Base-by-base conservation (phyloP, 1,284 basidiomycete genomes). In the Melampsora abietis-canadensis region DNA sequence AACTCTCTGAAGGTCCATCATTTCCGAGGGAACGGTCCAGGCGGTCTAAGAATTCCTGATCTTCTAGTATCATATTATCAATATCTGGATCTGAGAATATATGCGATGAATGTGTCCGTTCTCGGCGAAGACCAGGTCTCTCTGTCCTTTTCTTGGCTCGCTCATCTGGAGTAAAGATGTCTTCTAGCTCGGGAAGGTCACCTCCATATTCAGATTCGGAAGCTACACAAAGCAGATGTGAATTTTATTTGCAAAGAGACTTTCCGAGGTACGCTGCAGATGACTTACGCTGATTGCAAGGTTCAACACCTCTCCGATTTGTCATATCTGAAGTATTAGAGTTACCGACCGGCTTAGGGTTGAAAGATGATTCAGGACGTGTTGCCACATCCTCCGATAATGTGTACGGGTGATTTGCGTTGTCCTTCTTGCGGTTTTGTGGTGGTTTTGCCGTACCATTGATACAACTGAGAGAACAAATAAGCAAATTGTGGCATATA, bases 401-500 rank as follows among this genome's bases (percentile, higher is more conserved):
- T 14, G 40, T 44, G 12, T 4, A 40, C 1, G 6, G 2, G 40
- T 44, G 3, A 14, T 44, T 31, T 15, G 30, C 17, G 15, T 61
- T 37, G 8, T 66, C 59, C 19, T 12, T 37, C 57, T 30, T 64
- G 46, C 66, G 70, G 30, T 19, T 37, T 27, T 60, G 46, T 66
- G 70, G 63, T 15, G 70, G 73, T 60, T 68, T 75, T 17, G 15
- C 34, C 31, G 68, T 57, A 14, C 73, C 73, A 30, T 68, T 47
- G 40, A 59, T 51, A 64, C 73, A 75, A 47, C 73, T 75, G 61
- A 59, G 57, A 37, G 0, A 31, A 67, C 21, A 40, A 34, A 51
- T 51, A 66, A 66, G n/a, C 14, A 30, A 3, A 37, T 27, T 19
- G 2, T 31, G 44, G 19, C 21, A 61, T 24, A 15, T 47, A 60